Base-by-base conservation (phyloP, 2,329 filamentous ascomycete species). In the Pseudocercospora cruenta region DNA sequence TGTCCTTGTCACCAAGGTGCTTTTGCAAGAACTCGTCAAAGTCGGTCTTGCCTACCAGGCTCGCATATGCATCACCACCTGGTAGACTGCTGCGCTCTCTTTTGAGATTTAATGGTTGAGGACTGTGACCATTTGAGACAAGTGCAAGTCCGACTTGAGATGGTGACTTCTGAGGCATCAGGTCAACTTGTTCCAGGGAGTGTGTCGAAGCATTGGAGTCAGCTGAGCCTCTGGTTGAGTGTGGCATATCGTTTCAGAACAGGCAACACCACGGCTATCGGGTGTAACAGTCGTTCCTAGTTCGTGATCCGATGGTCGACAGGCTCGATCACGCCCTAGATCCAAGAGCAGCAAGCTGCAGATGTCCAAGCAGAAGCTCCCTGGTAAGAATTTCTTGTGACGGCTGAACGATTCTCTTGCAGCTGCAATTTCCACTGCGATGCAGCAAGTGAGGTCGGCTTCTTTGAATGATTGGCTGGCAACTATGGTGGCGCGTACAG, bases 21-120 rank as follows among this genome's bases (percentile, higher is more conserved):
- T 68, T 71, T n/a, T 67, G 65, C 59, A 67, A 45, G 36, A 69
- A 69, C 12, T 71, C 69, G 66, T 64, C 53, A 36, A 70, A 49
- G 51, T 66, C 33, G 51, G 58, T 60, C 28, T 53, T 54, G 26
- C 45, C 54, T 31, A 65, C 43, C 24, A 69, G 55, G 19, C 67
- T 54, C 16, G 66, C 60, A 49, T 66, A 62, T 39, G 62, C 57
- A 16, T 68, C 66, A 5, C 69, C 43, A 26, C 57, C 59, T 19
- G 64, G 66, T 4, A 68, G 59, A 54, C 70, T 71, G n/a, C 55
- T 63, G 33, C 65, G 67, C 14, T 67, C 55, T 12, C 63, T 58
- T 8, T 33, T 36, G 24, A 55, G 39, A 31, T 58, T 59, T 45
- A 26, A 36, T 39, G 57, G 47, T 53, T 64, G 28, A 22, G 55